These are phyloP conservation scores for Daldinia decipiens DNA, from an alignment of 495 filamentous ascomycete genomes.

Conservation along the genomic window DNA sequence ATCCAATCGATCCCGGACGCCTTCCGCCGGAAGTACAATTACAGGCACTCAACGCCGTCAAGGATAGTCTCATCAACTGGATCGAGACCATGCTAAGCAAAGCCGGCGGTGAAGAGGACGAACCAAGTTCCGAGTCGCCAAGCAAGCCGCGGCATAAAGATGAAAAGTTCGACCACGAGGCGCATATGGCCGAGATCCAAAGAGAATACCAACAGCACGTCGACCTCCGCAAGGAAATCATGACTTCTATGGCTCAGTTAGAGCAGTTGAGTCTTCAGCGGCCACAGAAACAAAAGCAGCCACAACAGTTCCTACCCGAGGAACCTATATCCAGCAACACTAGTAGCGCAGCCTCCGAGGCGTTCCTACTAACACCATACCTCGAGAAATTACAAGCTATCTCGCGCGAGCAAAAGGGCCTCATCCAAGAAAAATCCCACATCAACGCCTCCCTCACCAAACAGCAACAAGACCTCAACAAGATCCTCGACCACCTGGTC, in stretches of 20 bases:
- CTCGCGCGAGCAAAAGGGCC: conserved; percentile 68
- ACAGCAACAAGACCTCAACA: conserved; percentile 67
- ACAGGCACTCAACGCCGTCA: conserved; percentile 63
- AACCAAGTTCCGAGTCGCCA: conserved; percentile 54
- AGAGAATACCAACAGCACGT: conserved; percentile 61
- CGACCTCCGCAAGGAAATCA: conserved; percentile 56
- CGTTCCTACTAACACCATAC: conserved; percentile 64
- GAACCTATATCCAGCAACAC: conserved; percentile 38
- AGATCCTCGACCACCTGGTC: conserved; percentile 66
- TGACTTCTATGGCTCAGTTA: conserved; percentile 45
- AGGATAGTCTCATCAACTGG: conserved; percentile 75
- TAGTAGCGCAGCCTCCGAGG: conserved; percentile 38
- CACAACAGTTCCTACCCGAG: conserved; percentile 29
- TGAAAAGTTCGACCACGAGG: conserved; percentile 58
- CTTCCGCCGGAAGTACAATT: conserved; percentile 52
- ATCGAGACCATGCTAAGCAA: conserved; percentile 73
- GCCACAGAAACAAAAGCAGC: conserved; percentile 8
- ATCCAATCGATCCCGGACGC: conserved; percentile 43
- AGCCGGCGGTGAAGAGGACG: conserved; percentile 57
- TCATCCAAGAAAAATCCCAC: conserved; percentile 73
- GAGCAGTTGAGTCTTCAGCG: conserved; percentile 33
- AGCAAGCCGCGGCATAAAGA: conserved; percentile 52
- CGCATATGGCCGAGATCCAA: conserved; percentile 57
- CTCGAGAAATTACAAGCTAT: conserved; percentile 64
- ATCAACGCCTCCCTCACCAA: conserved; percentile 66